These are phyloP conservation scores for Leccinum subspadiceum DNA, from an alignment of 1,284 basidiomycete species.

Conservation along the genomic window DNA sequence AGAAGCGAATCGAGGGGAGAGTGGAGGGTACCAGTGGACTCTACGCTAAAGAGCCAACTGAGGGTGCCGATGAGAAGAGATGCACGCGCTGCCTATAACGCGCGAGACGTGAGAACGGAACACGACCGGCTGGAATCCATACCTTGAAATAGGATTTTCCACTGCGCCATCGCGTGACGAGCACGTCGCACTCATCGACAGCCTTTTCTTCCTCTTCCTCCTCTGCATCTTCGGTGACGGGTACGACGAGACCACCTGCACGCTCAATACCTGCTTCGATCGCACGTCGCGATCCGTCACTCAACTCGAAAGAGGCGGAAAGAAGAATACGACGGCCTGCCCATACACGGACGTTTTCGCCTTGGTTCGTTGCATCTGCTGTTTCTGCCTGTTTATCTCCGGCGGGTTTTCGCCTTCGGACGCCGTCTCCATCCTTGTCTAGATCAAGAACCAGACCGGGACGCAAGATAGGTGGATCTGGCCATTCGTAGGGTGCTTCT, in stretches of 20 bases:
- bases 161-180: slow-evolving; percentile 65
- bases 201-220: slow-evolving; percentile 39
- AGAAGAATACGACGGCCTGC: slow-evolving; percentile 58
- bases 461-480: slow-evolving; percentile 54
- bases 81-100: slow-evolving; percentile 19
- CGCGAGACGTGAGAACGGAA: background rate
- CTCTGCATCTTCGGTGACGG: slow-evolving; percentile 34
- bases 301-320: slow-evolving; percentile 53
- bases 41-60: slow-evolving; percentile 79
- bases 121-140: slow-evolving; percentile 6
- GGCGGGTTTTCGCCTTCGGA: slow-evolving; percentile 15
- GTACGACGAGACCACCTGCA: slow-evolving; percentile 54
- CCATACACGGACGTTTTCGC: slow-evolving; percentile 41
- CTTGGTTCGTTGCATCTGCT: slow-evolving; percentile 4
- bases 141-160: slow-evolving; percentile 71
- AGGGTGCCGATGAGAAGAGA: slow-evolving; percentile 70
- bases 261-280: slow-evolving; percentile 57
- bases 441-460: slow-evolving; percentile 19
- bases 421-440: slow-evolving; percentile 20
- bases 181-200: slow-evolving; percentile 59
- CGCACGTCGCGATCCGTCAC: slow-evolving; percentile 45
- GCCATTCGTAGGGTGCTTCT: slow-evolving; percentile 71
- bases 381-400: slow-evolving; percentile 4
- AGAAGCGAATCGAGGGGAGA: slow-evolving; percentile 64
- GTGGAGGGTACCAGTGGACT: slow-evolving; percentile 58